phyloP scores from a whole-genome alignment of 306 rosid species.

The Cajanus cajan region DNA sequence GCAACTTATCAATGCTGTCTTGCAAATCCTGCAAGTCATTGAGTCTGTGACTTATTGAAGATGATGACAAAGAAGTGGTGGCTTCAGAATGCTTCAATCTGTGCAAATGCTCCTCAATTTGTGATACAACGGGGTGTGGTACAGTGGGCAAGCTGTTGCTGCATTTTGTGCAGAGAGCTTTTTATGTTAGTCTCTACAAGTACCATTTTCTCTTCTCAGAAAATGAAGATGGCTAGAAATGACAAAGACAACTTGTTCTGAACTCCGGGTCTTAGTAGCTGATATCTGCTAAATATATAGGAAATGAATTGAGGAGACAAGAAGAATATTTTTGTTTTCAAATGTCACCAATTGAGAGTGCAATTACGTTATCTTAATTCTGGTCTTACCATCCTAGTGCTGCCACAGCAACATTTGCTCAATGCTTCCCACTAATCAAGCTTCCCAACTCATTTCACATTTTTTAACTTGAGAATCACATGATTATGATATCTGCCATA shows the following conservation, averaged over 20 bases:
- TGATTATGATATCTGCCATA: not conserved
- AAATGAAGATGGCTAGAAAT: not conserved
- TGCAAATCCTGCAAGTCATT: constrained; percentile 19
- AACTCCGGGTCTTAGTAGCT: not conserved
- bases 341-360: not conserved
- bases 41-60: constrained; percentile 15
- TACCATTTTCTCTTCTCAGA: constrained; percentile 21
- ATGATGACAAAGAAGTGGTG: constrained; percentile 14
- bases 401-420: not conserved
- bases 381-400: constrained; percentile 1
- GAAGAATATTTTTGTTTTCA: constrained; percentile 5
- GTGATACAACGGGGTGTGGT: constrained; percentile 26
- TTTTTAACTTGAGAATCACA: constrained; percentile 15
- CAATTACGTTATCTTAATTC: not conserved
- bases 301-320: constrained; percentile 19
- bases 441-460: constrained; percentile 19
- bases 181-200: not conserved
- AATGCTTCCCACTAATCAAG: constrained; percentile 21
- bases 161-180: not conserved
- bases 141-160: constrained; percentile 17
- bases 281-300: constrained; percentile 20
- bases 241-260: not conserved
- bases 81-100: constrained; percentile 27
- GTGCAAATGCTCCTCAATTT: constrained; percentile 10
- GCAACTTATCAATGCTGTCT: constrained; percentile 3